These are phyloP conservation scores for Protomyces inouyei DNA, from an alignment of 1,139 yeast genomes.

Conservation along the genomic window DNA sequence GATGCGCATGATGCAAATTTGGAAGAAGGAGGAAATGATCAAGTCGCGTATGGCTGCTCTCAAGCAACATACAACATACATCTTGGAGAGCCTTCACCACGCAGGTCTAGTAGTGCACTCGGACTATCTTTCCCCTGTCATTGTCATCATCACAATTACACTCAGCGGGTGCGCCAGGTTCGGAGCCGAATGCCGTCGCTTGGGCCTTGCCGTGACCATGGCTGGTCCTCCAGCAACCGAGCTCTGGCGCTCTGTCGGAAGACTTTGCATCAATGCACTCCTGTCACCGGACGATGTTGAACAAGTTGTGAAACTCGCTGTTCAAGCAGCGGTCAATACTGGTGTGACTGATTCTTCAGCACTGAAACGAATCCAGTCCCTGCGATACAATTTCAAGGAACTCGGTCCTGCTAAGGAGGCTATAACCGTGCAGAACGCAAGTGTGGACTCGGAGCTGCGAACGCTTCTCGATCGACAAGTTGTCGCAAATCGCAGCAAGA, in stretches of 20 bases:
- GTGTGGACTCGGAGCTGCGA: neutral
- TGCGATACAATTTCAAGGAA: constrained; percentile 3
- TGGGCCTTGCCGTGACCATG: constrained; percentile 21
- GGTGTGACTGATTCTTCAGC: constrained; percentile 6
- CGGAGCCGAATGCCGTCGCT: constrained; percentile 18
- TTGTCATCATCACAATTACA: constrained; percentile 15
- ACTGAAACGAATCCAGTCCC: neutral
- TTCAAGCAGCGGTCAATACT: constrained; percentile 19
- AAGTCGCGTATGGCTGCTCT: constrained; percentile 13
- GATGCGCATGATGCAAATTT: constrained; percentile 21
- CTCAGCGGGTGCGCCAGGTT: constrained; percentile 21
- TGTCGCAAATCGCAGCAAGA: neutral
- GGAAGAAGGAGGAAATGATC: constrained; percentile 6
- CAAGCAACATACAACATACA: constrained; percentile 21
- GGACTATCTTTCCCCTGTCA: constrained; percentile 22
- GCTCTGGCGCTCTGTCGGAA: constrained; percentile 23
- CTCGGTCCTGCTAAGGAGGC: neutral
- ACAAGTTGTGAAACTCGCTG: constrained; percentile 14
- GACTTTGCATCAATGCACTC: constrained; percentile 26
- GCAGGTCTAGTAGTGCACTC: constrained; percentile 24
- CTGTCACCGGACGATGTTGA: constrained; percentile 17
- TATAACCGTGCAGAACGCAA: neutral
- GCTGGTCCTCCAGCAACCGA: constrained; percentile 26
- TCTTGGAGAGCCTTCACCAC: constrained; percentile 18
- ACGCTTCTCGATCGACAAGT: constrained; percentile 1